These are phyloP conservation scores for Fusarium temperatum DNA, from an alignment of 2,329 filamentous ascomycete species.

Conservation along the genomic window DNA sequence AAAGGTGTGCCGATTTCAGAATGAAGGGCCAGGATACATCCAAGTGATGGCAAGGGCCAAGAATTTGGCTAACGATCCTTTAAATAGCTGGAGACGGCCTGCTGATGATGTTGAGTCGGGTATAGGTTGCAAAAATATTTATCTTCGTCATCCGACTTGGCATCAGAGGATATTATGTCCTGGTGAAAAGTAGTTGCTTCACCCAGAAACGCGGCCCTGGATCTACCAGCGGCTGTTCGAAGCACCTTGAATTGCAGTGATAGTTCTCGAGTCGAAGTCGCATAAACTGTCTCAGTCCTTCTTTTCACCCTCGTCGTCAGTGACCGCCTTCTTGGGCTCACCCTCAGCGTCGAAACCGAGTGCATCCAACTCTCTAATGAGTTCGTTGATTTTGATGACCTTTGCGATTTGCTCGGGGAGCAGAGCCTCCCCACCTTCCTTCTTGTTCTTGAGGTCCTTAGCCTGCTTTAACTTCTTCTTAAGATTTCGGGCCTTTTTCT, in stretches of 20 bases:
- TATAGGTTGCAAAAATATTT: neutral
- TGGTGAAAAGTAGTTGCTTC: neutral
- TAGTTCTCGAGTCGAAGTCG: neutral
- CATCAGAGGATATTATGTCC: neutral
- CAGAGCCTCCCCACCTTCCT: constrained; percentile 83
- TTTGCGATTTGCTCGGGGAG: constrained; percentile 97
- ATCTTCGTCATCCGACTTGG: neutral
- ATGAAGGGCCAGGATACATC: neutral
- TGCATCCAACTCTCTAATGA: constrained; percentile 85
- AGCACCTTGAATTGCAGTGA: neutral
- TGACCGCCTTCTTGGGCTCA: constrained; percentile 57
- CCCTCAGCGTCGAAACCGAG: constrained; percentile 86
- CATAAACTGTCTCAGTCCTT: constrained; percentile 35
- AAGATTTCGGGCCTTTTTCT: constrained; percentile 91
- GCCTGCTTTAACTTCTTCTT: constrained; percentile 97
- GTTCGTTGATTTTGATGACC: constrained; percentile 95
- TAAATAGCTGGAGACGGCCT: neutral
- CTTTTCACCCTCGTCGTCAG: constrained; percentile 19
- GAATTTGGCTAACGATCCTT: neutral
- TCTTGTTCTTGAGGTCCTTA: constrained; percentile 88
- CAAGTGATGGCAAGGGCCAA: neutral
- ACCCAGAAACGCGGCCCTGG: neutral
- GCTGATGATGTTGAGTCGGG: neutral
- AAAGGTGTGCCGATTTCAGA: neutral
- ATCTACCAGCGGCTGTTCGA: neutral